Evolutionary conservation across 2,329 filamentous ascomycete genomes (phyloP).

Genomic region (Colletotrichum ledebouriae): DNA sequence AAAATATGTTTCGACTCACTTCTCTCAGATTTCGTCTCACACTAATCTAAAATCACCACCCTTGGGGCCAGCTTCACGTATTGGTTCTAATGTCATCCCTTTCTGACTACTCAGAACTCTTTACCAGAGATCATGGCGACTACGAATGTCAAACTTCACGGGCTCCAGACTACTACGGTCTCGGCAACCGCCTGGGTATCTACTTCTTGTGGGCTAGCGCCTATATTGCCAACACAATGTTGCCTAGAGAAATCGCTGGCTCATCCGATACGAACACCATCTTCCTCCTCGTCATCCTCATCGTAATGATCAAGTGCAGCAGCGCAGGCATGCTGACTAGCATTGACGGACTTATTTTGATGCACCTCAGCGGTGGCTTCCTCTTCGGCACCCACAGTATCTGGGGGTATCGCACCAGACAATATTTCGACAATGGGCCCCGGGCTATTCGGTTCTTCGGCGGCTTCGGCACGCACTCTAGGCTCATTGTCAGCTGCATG

Average conservation of each 20-base stretch:
- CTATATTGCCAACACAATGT: no score
- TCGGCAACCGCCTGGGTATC: slow-evolving; percentile 50
- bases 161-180: slow-evolving; percentile 51
- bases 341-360: slow-evolving; percentile 48
- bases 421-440: slow-evolving; percentile 44
- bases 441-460: slow-evolving; percentile 45
- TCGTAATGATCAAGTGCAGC: slow-evolving; percentile 46
- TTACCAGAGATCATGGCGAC: background rate
- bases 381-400: slow-evolving; percentile 47
- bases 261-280: slow-evolving; percentile 49
- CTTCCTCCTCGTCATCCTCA: slow-evolving; percentile 50
- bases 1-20: no score
- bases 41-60: no score
- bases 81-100: background rate
- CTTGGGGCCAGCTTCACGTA: no score
- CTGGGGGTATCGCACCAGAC: slow-evolving; percentile 48
- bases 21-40: no score
- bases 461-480: slow-evolving; percentile 46
- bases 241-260: slow-evolving; percentile 44
- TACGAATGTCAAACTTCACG: slow-evolving; percentile 42
- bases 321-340: slow-evolving; percentile 37
- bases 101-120: background rate
- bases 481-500: slow-evolving; percentile 44
- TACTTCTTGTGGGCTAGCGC: slow-evolving; percentile 50
- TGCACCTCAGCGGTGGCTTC: slow-evolving; percentile 49